A percentile compares a stretch with the other conserved stretches of the same genome.
Conservation (phyloP, 2,329 filamentous ascomycete species). For the Hirsutella rhossiliensis region DNA sequence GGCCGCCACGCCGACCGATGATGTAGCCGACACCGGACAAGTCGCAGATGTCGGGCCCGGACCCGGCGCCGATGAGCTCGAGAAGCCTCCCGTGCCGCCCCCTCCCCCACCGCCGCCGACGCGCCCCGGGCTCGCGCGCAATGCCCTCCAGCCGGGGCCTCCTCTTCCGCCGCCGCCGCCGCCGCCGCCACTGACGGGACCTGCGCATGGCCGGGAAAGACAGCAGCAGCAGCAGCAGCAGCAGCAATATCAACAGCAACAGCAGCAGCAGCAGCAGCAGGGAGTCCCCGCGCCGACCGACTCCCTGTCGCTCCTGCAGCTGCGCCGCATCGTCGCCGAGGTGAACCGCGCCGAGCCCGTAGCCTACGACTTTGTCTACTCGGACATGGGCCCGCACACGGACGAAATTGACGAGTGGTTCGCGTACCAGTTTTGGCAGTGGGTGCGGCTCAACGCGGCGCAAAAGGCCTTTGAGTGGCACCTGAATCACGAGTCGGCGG, state of each 20-base stretch:
- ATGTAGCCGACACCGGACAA: conserved; percentile 30
- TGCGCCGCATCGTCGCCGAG: conserved; percentile 61
- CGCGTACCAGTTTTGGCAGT: conserved; percentile 78
- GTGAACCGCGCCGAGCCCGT: conserved; percentile 57
- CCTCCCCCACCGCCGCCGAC: conserved; percentile 5
- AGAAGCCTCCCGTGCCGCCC: conserved; percentile 15
- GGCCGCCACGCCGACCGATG: conserved; percentile 16
- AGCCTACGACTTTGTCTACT: conserved; percentile 78
- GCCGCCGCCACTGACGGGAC: neutral
- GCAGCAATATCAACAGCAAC: conserved; percentile 7
- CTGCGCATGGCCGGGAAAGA: neutral
- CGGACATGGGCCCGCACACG: conserved; percentile 59
- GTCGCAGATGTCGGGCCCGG: conserved; percentile 18
- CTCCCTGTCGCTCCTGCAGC: conserved; percentile 63
- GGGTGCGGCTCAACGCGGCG: conserved; percentile 62
- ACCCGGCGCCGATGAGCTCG: conserved; percentile 21
- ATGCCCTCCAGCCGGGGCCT: conserved; percentile 13
- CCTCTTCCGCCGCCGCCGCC: conserved; percentile 1
- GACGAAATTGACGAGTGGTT: conserved; percentile 98
- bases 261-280: conserved; percentile 3
- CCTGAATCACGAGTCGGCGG: conserved; percentile 45
- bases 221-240: conserved; percentile 1
- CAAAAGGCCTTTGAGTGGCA: conserved; percentile 66
- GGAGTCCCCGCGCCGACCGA: conserved; percentile 37
- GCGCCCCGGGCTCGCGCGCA: conserved; percentile 9